Conservation (phyloP, 129 eudicot species). For the Helianthus annuus region HanXRQr2.0-SUNRISE NC_035435.2:71009064-71009563, state of each 20-base stretch:
- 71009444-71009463: neutral
- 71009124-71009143: constrained; percentile 85
- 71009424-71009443: neutral
- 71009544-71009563: neutral
- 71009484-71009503: neutral
- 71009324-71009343: neutral
- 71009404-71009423: neutral
- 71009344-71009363: neutral
- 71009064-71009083: constrained; percentile 71
- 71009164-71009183: constrained; percentile 93
- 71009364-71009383: neutral
- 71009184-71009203: constrained; percentile 75
- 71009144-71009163: constrained; percentile 76
- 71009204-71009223: constrained; percentile 22
- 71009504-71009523: neutral
- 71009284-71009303: neutral
- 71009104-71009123: constrained; percentile 76
- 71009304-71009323: neutral
- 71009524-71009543: neutral
- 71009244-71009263: neutral
- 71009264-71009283: constrained; percentile 1
- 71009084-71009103: constrained; percentile 65
- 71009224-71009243: constrained; percentile 7
- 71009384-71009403: neutral
- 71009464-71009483: neutral